Evolutionary conservation across 345 rosid genomes (phyloP).

Genomic region (Syzygium jambos): DNA sequence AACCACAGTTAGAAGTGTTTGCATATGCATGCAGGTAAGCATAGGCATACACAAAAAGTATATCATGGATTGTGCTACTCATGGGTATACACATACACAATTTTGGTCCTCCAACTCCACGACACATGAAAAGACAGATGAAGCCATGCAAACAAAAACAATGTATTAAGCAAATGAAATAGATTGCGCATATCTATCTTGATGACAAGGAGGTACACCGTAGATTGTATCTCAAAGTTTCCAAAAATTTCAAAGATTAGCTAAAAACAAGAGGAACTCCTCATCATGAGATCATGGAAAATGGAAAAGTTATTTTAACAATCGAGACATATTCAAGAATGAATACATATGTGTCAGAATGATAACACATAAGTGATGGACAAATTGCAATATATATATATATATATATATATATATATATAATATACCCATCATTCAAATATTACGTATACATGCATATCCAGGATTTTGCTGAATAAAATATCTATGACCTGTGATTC

Average conservation of each 20-base stretch:
- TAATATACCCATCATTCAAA: too few relatives aligned
- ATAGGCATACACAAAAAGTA: background rate
- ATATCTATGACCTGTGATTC: background rate
- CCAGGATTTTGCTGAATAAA: background rate
- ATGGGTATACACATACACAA: background rate
- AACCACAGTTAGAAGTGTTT: background rate
- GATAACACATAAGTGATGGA: background rate
- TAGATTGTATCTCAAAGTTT: background rate
- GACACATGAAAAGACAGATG: background rate
- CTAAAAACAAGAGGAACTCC: background rate
- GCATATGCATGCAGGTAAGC: background rate
- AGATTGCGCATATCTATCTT: background rate
- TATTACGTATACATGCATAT: background rate
- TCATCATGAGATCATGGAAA: background rate
- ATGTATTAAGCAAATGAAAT: background rate
- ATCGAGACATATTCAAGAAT: background rate
- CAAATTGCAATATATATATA: accelerated
- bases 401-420: too few relatives aligned
- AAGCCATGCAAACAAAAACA: background rate
- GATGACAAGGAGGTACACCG: background rate
- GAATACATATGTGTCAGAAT: background rate
- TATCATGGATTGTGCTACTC: background rate
- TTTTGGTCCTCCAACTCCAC: background rate
- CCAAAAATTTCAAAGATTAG: background rate
- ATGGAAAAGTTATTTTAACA: background rate